Conservation (phyloP, 129 eudicot species). For the Cynara cardunculus region DNA sequence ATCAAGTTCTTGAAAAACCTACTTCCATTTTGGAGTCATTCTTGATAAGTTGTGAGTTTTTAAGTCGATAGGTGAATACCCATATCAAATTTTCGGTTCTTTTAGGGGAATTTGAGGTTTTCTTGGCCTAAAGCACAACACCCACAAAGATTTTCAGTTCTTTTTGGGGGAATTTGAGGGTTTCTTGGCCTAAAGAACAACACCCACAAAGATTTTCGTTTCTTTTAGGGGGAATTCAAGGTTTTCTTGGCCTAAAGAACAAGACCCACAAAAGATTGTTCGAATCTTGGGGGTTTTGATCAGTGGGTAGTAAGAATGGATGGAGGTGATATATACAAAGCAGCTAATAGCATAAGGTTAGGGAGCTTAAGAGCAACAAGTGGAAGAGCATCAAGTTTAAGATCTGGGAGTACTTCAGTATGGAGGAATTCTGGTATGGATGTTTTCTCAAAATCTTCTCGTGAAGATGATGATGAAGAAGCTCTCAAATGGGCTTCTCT, state of each 20-base stretch:
- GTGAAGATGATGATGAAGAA: conserved; percentile 82
- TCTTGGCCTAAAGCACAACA: not conserved
- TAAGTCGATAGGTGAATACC: not conserved
- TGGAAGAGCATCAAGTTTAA: conserved; percentile 34
- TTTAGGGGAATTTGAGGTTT: not conserved
- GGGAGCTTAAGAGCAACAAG: conserved; percentile 36
- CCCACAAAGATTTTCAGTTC: not conserved
- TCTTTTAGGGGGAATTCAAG: not conserved
- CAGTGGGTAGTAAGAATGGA: conserved; percentile 27
- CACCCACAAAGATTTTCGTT: conserved; percentile 7
- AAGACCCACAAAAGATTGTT: conserved; percentile 5
- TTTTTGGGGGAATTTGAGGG: not conserved
- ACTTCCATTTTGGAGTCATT: not conserved
- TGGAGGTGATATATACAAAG: conserved; percentile 37
- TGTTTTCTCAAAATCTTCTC: conserved; percentile 48
- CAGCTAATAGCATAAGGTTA: conserved; percentile 31
- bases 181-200: conserved; percentile 11
- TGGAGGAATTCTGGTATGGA: conserved; percentile 58
- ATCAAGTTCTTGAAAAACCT: not conserved
- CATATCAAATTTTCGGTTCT: not conserved
- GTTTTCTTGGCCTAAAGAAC: not conserved
- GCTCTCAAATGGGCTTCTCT: conserved; percentile 96
- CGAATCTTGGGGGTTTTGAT: conserved; percentile 12
- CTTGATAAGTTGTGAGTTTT: not conserved
- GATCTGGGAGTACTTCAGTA: conserved; percentile 45